Conservation (phyloP, 2,329 filamentous ascomycete species). For the Cladosporium phlei region DNA sequence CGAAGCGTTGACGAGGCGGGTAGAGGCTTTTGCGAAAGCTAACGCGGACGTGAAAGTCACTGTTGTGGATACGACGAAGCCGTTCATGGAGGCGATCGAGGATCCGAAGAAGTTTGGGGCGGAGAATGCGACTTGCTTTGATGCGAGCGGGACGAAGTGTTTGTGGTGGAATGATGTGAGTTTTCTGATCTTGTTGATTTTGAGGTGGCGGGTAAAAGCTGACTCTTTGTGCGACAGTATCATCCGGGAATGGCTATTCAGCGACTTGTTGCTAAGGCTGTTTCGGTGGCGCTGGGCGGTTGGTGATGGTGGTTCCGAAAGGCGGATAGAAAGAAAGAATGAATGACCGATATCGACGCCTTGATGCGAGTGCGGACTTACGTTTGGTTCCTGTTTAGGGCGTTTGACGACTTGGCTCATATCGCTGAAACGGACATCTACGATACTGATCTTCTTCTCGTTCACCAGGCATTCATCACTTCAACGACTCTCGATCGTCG, state of each 20-base stretch:
- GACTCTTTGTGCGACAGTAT: not conserved
- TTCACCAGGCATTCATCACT: too few relatives aligned
- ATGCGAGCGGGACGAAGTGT: conserved; percentile 3
- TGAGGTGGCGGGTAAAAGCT: not conserved
- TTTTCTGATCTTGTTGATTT: not conserved
- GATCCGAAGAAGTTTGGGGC: conserved; percentile 1
- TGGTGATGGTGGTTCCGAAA: too few relatives aligned
- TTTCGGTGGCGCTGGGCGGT: not conserved
- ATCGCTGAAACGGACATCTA: too few relatives aligned
- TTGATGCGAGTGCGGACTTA: too few relatives aligned
- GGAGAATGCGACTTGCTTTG: conserved; percentile 5
- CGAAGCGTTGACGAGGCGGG: not conserved
- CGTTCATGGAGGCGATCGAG: not conserved
- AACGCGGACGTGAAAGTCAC: not conserved
- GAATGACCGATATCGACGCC: too few relatives aligned
- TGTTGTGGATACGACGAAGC: conserved; percentile 1
- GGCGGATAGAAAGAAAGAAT: too few relatives aligned
- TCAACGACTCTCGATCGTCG: too few relatives aligned
- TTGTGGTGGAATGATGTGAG: conserved; percentile 11
- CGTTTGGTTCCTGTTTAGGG: too few relatives aligned
- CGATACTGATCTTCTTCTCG: too few relatives aligned
- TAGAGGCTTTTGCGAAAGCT: not conserved
- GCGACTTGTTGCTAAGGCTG: not conserved
- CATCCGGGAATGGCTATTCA: conserved; percentile 5
- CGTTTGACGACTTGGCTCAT: too few relatives aligned